Percentiles rank a stretch among this genome's conserved stretches.
phyloP scores from a whole-genome alignment of 805 yeast genomes.

The Debaryomyces prosopidis region DNA sequence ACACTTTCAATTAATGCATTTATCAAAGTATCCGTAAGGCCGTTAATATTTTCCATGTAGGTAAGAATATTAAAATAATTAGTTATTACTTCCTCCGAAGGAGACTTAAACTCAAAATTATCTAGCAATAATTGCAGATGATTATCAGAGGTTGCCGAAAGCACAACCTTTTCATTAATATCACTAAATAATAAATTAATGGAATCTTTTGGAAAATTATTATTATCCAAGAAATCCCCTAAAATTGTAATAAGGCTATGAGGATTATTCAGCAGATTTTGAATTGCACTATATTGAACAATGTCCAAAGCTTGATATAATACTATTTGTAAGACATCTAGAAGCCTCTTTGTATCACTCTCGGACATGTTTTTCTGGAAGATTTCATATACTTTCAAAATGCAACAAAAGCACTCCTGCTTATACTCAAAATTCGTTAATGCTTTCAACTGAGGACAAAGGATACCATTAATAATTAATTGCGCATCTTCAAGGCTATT shows the following conservation, averaged over 20 bases:
- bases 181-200: background rate
- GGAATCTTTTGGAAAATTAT: background rate
- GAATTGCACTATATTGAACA: background rate
- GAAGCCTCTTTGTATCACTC: background rate
- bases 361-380: slow-evolving; percentile 11
- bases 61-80: slow-evolving; percentile 10
- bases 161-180: slow-evolving; percentile 1
- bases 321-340: background rate
- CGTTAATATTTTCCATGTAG: background rate
- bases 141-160: slow-evolving; percentile 4
- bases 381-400: slow-evolving; percentile 10
- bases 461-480: slow-evolving; percentile 14
- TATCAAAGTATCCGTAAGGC: background rate
- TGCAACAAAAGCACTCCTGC: slow-evolving; percentile 19
- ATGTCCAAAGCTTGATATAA: background rate
- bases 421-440: slow-evolving; percentile 17
- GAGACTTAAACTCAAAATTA: slow-evolving; percentile 8
- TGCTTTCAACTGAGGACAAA: slow-evolving; percentile 16
- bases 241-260: background rate
- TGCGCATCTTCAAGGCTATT: slow-evolving; percentile 18
- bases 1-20: slow-evolving; percentile 6
- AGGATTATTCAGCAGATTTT: background rate
- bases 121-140: background rate
- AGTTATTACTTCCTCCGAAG: slow-evolving; percentile 8
- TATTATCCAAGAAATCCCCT: slow-evolving; percentile 1